Conservation (phyloP, 768 basidiomycete species). For the Daedalea quercina region DNA sequence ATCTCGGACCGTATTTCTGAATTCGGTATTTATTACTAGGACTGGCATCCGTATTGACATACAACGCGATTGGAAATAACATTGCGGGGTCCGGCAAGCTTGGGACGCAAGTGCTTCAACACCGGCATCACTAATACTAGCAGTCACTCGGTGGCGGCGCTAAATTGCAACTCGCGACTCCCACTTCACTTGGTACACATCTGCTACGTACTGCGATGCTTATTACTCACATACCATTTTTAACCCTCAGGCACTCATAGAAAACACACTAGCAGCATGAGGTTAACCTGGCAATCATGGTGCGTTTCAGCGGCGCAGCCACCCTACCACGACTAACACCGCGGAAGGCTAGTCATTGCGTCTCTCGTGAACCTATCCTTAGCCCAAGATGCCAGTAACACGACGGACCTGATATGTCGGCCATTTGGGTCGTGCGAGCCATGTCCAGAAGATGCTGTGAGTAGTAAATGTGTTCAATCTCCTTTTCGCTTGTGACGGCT, state of each 20-base stretch:
- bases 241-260: background rate
- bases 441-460: constrained; percentile 57
- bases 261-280: background rate
- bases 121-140: no score
- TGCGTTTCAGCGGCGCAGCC: background rate
- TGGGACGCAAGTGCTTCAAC: no score
- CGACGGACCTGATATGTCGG: constrained; percentile 26
- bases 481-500: background rate
- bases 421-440: constrained; percentile 56
- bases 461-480: constrained; percentile 16
- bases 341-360: background rate
- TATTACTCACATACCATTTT: background rate
- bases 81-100: no score
- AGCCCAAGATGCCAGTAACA: constrained; percentile 3
- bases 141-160: no score
- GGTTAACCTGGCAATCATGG: background rate
- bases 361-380: background rate
- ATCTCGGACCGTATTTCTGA: no score
- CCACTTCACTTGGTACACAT: no score
- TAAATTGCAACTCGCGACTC: no score
- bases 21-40: no score
- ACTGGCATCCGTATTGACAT: no score
- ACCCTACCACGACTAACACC: background rate
- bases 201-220: no score
- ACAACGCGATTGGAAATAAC: no score